These are phyloP conservation scores for Sarcomyxa edulis DNA, from an alignment of 768 basidiomycete genomes.

Conservation along the genomic window DNA sequence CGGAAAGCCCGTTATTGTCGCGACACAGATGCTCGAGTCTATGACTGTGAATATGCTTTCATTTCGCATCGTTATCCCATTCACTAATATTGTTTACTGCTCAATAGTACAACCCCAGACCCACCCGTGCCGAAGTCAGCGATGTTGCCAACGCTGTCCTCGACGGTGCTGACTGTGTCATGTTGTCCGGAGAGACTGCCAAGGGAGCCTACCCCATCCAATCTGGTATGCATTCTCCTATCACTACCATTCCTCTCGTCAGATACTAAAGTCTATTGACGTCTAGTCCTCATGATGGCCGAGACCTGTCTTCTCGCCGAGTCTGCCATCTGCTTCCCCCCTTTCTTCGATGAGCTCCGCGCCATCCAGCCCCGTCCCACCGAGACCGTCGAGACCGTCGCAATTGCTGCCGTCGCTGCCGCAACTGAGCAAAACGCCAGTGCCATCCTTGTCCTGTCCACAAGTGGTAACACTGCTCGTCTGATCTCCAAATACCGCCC, in stretches of 20 bases:
- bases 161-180: conserved; percentile 98
- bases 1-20: conserved; percentile 97
- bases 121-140: conserved; percentile 97
- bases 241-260: not conserved
- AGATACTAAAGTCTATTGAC: not conserved
- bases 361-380: conserved; percentile 81
- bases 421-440: conserved; percentile 92
- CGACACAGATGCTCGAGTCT: conserved; percentile 99
- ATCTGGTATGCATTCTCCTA: conserved; percentile 54
- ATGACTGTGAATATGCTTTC: conserved; percentile 73
- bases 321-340: conserved; percentile 91
- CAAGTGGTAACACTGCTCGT: conserved; percentile 94
- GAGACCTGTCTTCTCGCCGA: conserved; percentile 98
- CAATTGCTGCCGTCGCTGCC: conserved; percentile 93
- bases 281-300: conserved; percentile 97
- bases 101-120: conserved; percentile 88
- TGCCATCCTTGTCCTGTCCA: conserved; percentile 94
- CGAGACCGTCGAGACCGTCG: conserved; percentile 91
- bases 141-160: conserved; percentile 99
- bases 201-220: conserved; percentile 96
- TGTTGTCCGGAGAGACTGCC: conserved; percentile 99
- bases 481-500: conserved; percentile 97
- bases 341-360: conserved; percentile 86
- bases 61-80: too few species aligned
- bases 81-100: too few species aligned